Base-by-base conservation (phyloP, 2,329 filamentous ascomycete species). In the Tolypocladium pustulatum region DNA sequence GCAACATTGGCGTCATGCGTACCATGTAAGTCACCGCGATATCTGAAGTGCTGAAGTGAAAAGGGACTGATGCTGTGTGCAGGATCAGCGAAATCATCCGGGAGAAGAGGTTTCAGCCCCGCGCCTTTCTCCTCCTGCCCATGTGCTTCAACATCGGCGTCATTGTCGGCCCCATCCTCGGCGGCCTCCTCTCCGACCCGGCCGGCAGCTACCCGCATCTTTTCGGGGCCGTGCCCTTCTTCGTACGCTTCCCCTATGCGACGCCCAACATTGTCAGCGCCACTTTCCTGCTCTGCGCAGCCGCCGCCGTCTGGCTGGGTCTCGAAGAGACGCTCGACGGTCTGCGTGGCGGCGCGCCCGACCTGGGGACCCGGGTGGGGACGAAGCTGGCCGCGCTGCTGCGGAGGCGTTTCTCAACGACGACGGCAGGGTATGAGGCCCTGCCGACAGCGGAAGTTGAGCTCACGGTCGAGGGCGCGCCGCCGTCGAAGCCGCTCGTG, bases 91-190 rank as follows among this genome's bases (percentile, higher is more conserved):
- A 92, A 71, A 86, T 87, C 65, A 87, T 85, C 67, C 88, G 85
- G 0, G 75, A 81, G 41, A 81, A 82, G 62, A 67, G 65, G 20
- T 91, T 84, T 0, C 88, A 92, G 69, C 87, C 89, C 0, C 76
- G 81, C 52, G 84, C 86, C 0, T 93, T 92, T 66, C 85, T 86
- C 64, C 85, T 85, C 69, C 89, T 92, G 63, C 87, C 88, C 22
- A 89, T 93, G 69, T 78, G 81, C 0, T 85, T 85, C 15, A 92
- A 92, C 64, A 56, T 92, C 6, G 89, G 89, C 1, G 83, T 91
- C 54, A 85, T 90, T 61, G 57, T 90, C 2, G 89, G 89, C 0
- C 88, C 89, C 6, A 67, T 89, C 27, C 68, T 90, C 20, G 88
- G 88, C 51, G 89, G 89, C 57, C 76, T 78, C 1, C 78, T 93